Evolutionary conservation across 768 basidiomycete species (phyloP), one percentile per base, ranked within the genome.

Genomic region (Mycena filopes): DNA sequence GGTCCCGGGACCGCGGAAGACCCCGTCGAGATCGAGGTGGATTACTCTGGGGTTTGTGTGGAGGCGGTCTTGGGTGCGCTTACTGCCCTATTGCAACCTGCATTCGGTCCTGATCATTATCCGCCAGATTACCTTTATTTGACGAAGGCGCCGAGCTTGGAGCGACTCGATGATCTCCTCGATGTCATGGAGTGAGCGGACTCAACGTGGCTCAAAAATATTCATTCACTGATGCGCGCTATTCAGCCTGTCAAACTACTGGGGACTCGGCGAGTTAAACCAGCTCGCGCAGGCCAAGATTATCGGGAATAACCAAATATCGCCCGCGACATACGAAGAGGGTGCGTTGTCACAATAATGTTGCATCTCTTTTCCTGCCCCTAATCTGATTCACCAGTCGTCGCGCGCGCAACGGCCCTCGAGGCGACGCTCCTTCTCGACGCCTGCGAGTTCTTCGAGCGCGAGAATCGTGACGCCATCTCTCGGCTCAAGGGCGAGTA

Each of bases 321-420:
- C 66, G 3, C 69, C 69, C 21, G 62, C 66, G 8, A 70, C 69
- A 31, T 68, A 68, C 54, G 66, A 67, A 54, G 66, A 70, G 31
- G 45, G 49, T 69, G 29, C 20, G 56, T 45, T 26, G 11, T 16
- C n/a, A n/a, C n/a, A n/a, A n/a, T n/a, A n/a, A n/a, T 26, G 29
- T 23, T 20, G 3, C 15, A 13, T 7, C 16, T 12, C 13, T 42
- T 28, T 3, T 26, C 2, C 23, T 11, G 29, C n/a, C 25, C 4
- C 48, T 58, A 25, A 49, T 41, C 28, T 1, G 25, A 18, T 2
- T 28, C 25, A 31, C 29, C 42, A 66, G 69, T 70, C 10, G 43
- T 70, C 26, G 66, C 49, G 20, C 66, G 69, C 8, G 69, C 69
- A 54, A 68, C 69, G 26, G 60, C 51, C 16, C 53, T 70, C 6